Base-by-base conservation (phyloP, 768 basidiomycete genomes). In the Suillus plorans region DNA sequence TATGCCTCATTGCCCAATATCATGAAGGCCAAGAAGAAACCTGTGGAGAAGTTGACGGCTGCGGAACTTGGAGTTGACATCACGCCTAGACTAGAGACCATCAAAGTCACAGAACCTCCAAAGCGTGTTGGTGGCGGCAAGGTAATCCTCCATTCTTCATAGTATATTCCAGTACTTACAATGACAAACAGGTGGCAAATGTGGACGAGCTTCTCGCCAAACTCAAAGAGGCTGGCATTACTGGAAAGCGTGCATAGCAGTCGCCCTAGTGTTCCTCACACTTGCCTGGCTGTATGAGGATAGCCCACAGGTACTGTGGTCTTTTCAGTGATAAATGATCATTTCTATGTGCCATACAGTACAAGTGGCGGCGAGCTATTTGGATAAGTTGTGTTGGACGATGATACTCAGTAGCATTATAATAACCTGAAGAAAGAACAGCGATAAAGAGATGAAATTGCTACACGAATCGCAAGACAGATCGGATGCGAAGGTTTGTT, bases 1-100 rank as follows among this genome's bases (percentile, higher is more conserved):
- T 99, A 97, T 72, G 97, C 97, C 0, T 95, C 96, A n/a, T 77
- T 99, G 65, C 94, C 95, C 4, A 95, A 94, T 70, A 97, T 97
- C 77, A 97, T 97, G 94, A 96, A 97, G 78, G 97, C 97, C n/a
- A 99, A 98, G 85, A 99, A 98, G 85, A 99, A 99, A 81, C 89
- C 91, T 16, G 78, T 98, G 50, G 89, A 96, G 78, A 95, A 92
- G 73, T 71, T 97, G 60, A 86, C 85, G 18, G 82, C 94, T 1
- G 80, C 82, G 28, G 94, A 95, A 69, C 87, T 99, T 28, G 88
- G 88, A 8, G 81, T 98, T 28, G 94, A 99, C 79, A 84, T 94
- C 62, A 84, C 87, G 0, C 94, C 95, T 18, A 83, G 86, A 39
- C 79, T 99, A 34, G 92, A 97, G 80, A 94, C 89, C 0, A 71